phyloP scores from a whole-genome alignment of 176 grass and related monocot species.

The Zea mays region DNA sequence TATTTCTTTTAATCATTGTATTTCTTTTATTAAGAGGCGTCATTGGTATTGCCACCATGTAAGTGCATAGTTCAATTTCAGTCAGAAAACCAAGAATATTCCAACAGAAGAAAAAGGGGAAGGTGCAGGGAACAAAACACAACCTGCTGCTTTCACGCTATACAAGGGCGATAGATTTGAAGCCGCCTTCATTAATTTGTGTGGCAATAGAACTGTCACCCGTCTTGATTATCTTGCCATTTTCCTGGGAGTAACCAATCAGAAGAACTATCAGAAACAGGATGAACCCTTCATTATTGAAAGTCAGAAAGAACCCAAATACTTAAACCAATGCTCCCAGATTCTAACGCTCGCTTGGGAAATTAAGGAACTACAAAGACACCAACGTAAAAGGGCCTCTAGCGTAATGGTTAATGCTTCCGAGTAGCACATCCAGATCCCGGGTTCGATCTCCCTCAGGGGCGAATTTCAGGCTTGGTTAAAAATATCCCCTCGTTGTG shows the following conservation, averaged over 20 bases:
- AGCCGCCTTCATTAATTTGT: constrained; percentile 69
- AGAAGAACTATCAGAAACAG: constrained; percentile 30
- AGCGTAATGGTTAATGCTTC: too few species aligned
- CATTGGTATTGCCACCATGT: neutral
- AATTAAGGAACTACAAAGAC: constrained; percentile 10
- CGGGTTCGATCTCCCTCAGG: too few species aligned
- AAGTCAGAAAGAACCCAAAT: neutral
- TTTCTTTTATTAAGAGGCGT: constrained; percentile 14
- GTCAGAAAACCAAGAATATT: neutral
- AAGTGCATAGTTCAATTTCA: constrained; percentile 2
- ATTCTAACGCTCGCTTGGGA: constrained; percentile 22
- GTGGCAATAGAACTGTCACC: constrained; percentile 76
- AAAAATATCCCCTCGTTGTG: too few species aligned
- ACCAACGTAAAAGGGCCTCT: neutral
- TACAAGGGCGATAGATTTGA: constrained; percentile 51
- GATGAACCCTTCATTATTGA: neutral
- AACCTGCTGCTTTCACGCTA: constrained; percentile 36
- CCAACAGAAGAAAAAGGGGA: neutral
- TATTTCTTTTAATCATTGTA: constrained; percentile 24
- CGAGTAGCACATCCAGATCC: too few species aligned
- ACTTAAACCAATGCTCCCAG: constrained; percentile 11
- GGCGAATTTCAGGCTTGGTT: too few species aligned
- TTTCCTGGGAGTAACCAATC: constrained; percentile 51
- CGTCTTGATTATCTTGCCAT: constrained; percentile 88
- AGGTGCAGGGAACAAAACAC: constrained; percentile 24